Evolutionary conservation across 768 basidiomycete genomes (phyloP), one percentile per base, ranked within the genome.

Genomic region (Tylopilus sp.): DNA sequence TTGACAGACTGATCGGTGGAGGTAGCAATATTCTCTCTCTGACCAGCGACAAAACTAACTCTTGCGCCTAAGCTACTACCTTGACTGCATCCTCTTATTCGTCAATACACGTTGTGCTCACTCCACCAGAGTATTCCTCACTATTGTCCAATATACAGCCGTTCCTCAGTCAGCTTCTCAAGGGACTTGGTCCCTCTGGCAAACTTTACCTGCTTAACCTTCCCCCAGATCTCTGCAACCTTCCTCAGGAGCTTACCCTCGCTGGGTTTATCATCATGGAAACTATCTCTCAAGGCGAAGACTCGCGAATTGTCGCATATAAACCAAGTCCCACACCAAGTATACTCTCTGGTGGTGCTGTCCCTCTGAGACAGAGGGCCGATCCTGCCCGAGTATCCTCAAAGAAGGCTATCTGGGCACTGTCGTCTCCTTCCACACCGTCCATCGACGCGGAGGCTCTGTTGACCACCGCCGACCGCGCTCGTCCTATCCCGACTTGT

Each of bases 371-470:
- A 21, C 79, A 73, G 48, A 81, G 75, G 58, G 75, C 75, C 48
- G 73, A 79, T 56, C 64, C 74, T 9, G 71, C 75, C 3, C 83
- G 84, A 59, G 75, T 82, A 52, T 85, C 88, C 9, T 81, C 86
- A 43, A 95, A 94, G 71, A 88, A 92, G 56, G 90, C 91, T 0
- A 75, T 98, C 31, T 97, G 95, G 95, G 76, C 91, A 0, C 75
- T 95, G 28, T 84, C 75, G 35, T 71, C 86, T 2, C 81, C 88
- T 3, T 76, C 82, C 0, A 81, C 88, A 4, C 81, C 88, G 0
- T 73, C 80, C 9, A 89, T 95, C 52, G 90, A 95, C 65, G 79
- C 91, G 9, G 88, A 92, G 51, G 75, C 84, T 22, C 81, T 97
- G 28, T 79, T 98, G 40, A 94, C 93, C 11, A 76, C 83, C 22